Percentiles rank a stretch among this genome's conserved stretches.
phyloP scores from a whole-genome alignment of 2,329 filamentous ascomycete species.

The Escovopsis weberi region DNA sequence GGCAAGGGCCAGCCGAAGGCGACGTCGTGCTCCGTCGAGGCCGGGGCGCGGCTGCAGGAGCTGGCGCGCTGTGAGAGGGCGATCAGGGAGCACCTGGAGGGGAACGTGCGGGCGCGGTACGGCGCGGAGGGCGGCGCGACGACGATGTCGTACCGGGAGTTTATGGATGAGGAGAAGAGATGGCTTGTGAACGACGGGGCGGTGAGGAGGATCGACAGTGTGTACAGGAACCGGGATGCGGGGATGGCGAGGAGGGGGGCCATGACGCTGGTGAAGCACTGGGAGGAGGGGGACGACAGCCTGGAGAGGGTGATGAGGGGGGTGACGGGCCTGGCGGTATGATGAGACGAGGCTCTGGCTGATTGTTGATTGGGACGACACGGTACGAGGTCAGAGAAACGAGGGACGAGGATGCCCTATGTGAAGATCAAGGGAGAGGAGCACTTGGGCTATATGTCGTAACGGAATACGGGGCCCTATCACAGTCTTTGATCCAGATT shows the following conservation, averaged over 20 bases:
- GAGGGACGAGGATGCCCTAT: slow-evolving; percentile 9
- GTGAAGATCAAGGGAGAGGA: not conserved
- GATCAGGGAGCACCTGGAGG: slow-evolving; percentile 15
- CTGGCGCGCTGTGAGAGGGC: slow-evolving; percentile 9
- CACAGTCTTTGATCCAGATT: no score
- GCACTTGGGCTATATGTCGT: no score
- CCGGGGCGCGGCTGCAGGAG: slow-evolving; percentile 13
- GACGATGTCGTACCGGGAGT: slow-evolving; percentile 15
- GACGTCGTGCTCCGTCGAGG: slow-evolving; percentile 11
- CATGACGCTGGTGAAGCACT: slow-evolving; percentile 22
- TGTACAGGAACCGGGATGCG: slow-evolving; percentile 28
- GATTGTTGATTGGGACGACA: not conserved
- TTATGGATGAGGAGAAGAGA: slow-evolving; percentile 22
- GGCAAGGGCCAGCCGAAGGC: slow-evolving; percentile 12
- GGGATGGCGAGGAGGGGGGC: slow-evolving; percentile 20
- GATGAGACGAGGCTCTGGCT: no score
- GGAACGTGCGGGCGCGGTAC: slow-evolving; percentile 18
- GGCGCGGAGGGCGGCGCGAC: slow-evolving; percentile 7
- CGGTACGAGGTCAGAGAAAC: no score
- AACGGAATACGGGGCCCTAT: no score
- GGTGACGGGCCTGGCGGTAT: no score
- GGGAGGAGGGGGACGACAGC: slow-evolving; percentile 25
- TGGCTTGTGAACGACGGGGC: slow-evolving; percentile 27
- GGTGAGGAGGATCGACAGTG: slow-evolving; percentile 28
- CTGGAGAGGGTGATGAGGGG: slow-evolving; percentile 19